Percentiles rank a stretch among this genome's conserved stretches.
Evolutionary conservation across 768 basidiomycete species (phyloP).

Genomic region (Pulveroboletus ravenelii): DNA sequence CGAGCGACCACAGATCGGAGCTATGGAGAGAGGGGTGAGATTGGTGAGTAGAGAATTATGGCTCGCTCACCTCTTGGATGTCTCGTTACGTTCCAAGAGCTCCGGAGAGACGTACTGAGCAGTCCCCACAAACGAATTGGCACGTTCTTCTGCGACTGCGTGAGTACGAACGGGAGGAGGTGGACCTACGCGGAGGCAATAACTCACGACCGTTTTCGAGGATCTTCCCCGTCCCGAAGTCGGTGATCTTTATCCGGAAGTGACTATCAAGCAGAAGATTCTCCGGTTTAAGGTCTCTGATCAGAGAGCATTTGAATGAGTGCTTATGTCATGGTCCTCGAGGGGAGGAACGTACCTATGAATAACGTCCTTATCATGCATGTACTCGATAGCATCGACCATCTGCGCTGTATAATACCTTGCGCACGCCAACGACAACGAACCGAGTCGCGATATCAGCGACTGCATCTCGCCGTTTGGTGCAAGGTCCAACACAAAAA

Average conservation of each 20-base stretch:
- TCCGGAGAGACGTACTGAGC: slow-evolving; percentile 90
- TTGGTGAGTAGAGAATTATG: neutral
- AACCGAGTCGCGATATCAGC: slow-evolving; percentile 73
- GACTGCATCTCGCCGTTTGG: slow-evolving; percentile 75
- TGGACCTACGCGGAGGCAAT: neutral
- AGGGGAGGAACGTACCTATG: slow-evolving; percentile 54
- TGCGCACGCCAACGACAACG: slow-evolving; percentile 70
- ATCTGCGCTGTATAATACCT: slow-evolving; percentile 88
- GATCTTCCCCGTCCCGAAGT: slow-evolving; percentile 91
- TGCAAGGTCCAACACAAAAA: slow-evolving; percentile 75
- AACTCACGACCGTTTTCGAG: slow-evolving; percentile 51
- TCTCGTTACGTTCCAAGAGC: slow-evolving; percentile 67
- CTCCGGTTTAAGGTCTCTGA: slow-evolving; percentile 75
- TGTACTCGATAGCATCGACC: slow-evolving; percentile 82
- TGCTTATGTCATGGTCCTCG: slow-evolving; percentile 9
- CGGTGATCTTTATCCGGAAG: slow-evolving; percentile 90
- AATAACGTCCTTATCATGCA: slow-evolving; percentile 86
- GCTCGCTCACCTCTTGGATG: slow-evolving; percentile 63
- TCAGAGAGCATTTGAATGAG: neutral
- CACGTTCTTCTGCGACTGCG: slow-evolving; percentile 41
- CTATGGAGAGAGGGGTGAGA: slow-evolving; percentile 34
- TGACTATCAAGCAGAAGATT: slow-evolving; percentile 86
- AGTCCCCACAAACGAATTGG: slow-evolving; percentile 81
- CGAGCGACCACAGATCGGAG: slow-evolving; percentile 94
- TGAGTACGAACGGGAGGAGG: slow-evolving; percentile 9